phyloP scores from a whole-genome alignment of 306 rosid genomes.

The Castanea sativa region DNA sequence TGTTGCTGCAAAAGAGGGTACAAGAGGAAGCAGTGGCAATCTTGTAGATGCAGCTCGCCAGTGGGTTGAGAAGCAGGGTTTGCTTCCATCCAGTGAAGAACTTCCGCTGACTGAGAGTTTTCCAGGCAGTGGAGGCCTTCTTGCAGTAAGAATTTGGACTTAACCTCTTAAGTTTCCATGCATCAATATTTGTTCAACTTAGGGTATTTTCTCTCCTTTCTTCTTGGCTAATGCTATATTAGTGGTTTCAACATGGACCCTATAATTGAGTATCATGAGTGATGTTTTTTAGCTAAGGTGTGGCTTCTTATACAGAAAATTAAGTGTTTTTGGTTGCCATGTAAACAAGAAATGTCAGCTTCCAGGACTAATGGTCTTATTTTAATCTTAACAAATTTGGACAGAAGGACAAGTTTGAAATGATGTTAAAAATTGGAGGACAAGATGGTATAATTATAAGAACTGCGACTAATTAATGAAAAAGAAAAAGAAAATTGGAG shows the following conservation, averaged over 20 bases:
- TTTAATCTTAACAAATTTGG: too few species aligned
- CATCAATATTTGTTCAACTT: neutral
- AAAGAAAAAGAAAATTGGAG: too few species aligned
- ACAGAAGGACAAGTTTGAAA: too few species aligned
- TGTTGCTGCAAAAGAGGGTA: constrained; percentile 90
- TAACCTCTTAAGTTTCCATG: neutral
- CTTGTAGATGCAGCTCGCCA: constrained; percentile 98
- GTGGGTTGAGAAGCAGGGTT: constrained; percentile 99
- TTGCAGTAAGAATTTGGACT: constrained; percentile 60
- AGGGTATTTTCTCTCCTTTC: neutral
- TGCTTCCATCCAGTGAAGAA: constrained; percentile 95
- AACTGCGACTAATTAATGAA: too few species aligned
- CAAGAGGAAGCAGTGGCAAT: constrained; percentile 90
- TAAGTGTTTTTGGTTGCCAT: neutral
- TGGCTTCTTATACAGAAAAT: neutral
- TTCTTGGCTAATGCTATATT: neutral
- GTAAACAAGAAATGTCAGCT: too few species aligned
- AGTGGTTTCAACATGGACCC: neutral
- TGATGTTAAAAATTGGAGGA: too few species aligned
- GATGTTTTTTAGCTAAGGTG: neutral
- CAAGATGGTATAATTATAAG: too few species aligned
- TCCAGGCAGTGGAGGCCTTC: constrained; percentile 77
- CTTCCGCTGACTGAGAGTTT: constrained; percentile 93
- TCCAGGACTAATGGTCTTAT: too few species aligned
- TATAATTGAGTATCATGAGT: neutral